phyloP scores from a whole-genome alignment of 257 asterid species.

The Prunella vulgaris region DNA sequence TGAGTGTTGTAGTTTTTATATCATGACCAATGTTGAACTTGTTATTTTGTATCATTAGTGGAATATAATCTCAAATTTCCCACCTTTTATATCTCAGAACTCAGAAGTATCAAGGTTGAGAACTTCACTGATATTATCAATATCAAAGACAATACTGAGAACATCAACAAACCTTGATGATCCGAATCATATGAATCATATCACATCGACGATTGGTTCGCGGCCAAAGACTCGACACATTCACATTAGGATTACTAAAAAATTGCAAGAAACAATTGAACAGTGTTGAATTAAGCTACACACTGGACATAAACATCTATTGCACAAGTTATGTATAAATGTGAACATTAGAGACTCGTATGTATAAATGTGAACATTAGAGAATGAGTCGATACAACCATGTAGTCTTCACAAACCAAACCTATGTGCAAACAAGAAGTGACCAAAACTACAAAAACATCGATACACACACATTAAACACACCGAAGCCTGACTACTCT shows the following conservation, averaged over 20 bases:
- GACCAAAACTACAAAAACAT: conserved; percentile 3
- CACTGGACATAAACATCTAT: neutral
- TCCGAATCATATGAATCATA: no score
- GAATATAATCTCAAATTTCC: no score
- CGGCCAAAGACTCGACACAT: no score
- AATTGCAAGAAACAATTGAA: neutral
- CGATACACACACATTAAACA: conserved; percentile 22
- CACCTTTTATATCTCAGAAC: no score
- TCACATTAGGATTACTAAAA: neutral
- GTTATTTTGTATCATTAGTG: neutral
- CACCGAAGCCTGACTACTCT: conserved; percentile 15
- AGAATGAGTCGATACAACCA: conserved; percentile 5
- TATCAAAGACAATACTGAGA: no score
- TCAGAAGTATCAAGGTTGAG: no score
- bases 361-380: conserved; percentile 12
- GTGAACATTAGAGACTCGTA: conserved; percentile 5
- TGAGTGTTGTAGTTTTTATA: neutral
- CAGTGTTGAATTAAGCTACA: neutral
- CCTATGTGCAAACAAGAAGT: conserved; percentile 24
- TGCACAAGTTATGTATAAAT: conserved; percentile 12
- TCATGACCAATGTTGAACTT: neutral
- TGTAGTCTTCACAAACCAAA: conserved; percentile 32
- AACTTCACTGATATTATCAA: no score
- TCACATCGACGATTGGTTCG: no score
- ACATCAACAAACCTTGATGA: no score